Evolutionary conservation across 768 basidiomycete species (phyloP), one percentile per base, ranked within the genome.

Genomic region (Paxillus involutus): DNA sequence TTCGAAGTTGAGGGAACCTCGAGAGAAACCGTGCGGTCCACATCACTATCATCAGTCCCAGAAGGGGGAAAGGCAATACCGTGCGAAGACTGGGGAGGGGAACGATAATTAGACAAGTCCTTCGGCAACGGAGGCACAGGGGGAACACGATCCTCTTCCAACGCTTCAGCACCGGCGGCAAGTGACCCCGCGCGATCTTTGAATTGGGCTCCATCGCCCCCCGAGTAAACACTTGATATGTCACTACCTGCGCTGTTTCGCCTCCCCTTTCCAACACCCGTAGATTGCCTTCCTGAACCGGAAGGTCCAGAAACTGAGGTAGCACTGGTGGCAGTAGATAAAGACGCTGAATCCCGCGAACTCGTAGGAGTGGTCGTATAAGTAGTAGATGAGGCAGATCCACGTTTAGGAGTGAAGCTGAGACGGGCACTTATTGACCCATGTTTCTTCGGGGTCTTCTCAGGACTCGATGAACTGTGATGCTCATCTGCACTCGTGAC

Each of bases 101-200:
- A 86, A 49, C 84, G 85, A 72, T 85, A 90, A 19, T 73, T 83
- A n/a, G 87, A 85, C 51, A 94, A 71, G 63, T 94, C 91, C 74
- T 97, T 95, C 41, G 94, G 94, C 26, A 97, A 75, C 36, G 94
- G 94, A 35, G 94, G 94, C 4, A 96, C 93, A 26, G 94, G 94
- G 16, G 94, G 94, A n/a, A 97, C 94, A 52, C 74, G 63, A 54
- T 75, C 73, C 60, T 83, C 83, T 53, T 90, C 88, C 41, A 73
- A 69, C 41, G 72, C 71, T 57, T 93, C 89, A 46, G 77, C 80
- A 59, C 79, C 81, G 47, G 73, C 72, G 44, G 80, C 82, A 51
- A 86, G 76, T 21, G 77, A 82, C 48, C 83, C 82, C 42, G 78
- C 82, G 44, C 89, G 85, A 63, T 91, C 90, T 58, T 85, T 88